Percentiles rank a stretch among this genome's conserved stretches.
phyloP scores from a whole-genome alignment of 352 stramenopile genomes.

The Phytophthora parvispora region DNA sequence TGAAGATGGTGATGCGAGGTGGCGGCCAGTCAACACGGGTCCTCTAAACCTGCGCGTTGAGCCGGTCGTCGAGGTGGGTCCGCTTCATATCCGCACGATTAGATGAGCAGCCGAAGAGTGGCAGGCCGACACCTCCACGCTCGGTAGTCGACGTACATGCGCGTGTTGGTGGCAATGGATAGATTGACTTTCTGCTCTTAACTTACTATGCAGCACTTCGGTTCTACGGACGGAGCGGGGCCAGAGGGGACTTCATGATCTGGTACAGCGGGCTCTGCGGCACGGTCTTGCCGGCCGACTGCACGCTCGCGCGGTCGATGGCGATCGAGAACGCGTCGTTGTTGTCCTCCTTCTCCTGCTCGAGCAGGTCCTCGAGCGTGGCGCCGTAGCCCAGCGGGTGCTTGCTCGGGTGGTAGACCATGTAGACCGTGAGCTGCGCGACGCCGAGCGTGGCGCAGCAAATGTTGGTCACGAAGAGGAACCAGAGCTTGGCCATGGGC shows the following conservation, averaged over 20 bases:
- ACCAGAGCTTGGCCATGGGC: conserved; percentile 46
- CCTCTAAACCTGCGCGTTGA: conserved; percentile 20
- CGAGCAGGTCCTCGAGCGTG: conserved; percentile 26
- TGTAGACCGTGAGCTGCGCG: conserved; percentile 51
- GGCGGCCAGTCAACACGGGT: conserved; percentile 20
- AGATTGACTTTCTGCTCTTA: too few species aligned
- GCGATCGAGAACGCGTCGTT: conserved; percentile 22
- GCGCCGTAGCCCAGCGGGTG: conserved; percentile 36
- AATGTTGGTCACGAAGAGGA: conserved; percentile 68
- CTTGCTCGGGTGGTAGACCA: conserved; percentile 62
- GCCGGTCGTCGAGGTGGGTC: conserved; percentile 1
- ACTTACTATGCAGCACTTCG: background rate
- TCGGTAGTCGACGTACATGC: too few species aligned
- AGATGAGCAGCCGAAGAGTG: conserved; percentile 8
- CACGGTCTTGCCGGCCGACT: conserved; percentile 15
- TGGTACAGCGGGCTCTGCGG: conserved; percentile 36
- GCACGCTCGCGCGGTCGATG: conserved; percentile 24
- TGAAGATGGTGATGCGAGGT: conserved; percentile 18
- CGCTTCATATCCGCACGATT: conserved; percentile 4
- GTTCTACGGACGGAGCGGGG: conserved; percentile 21
- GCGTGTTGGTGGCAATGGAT: too few species aligned
- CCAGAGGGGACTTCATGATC: conserved; percentile 35
- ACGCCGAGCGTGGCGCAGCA: conserved; percentile 45
- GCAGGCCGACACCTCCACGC: background rate
- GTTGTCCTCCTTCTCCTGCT: conserved; percentile 32